Percentiles rank a stretch among this genome's conserved stretches.
These are phyloP conservation scores for Strobilomyces dryophilus DNA, from an alignment of 768 basidiomycete genomes.

Conservation along the genomic window DNA sequence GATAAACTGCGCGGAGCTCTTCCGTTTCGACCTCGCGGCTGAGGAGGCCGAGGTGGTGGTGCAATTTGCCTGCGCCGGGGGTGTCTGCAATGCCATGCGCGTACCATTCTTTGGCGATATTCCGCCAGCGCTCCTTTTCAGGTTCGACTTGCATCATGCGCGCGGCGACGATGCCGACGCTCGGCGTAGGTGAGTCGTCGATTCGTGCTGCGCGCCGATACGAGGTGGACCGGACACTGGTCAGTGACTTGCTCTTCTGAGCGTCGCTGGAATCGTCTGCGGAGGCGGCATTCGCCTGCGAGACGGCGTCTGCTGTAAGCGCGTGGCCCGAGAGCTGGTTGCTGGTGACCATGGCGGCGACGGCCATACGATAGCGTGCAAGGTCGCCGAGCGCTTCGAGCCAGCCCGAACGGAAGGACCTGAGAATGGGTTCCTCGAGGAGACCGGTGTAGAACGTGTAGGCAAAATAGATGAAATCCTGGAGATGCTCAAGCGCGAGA, in stretches of 20 bases:
- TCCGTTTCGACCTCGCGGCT: slow-evolving; percentile 80
- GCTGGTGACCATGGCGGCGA: slow-evolving; percentile 77
- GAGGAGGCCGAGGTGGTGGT: slow-evolving; percentile 89
- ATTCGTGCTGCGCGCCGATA: slow-evolving; percentile 51
- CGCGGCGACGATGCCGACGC: slow-evolving; percentile 84
- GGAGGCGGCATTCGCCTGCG: slow-evolving; percentile 37
- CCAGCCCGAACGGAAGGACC: slow-evolving; percentile 77
- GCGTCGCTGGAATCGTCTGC: slow-evolving; percentile 18
- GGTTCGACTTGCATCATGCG: slow-evolving; percentile 80
- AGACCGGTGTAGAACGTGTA: slow-evolving; percentile 92
- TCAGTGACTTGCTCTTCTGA: slow-evolving; percentile 36
- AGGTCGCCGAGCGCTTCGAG: slow-evolving; percentile 96
- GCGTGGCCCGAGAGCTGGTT: slow-evolving; percentile 38
- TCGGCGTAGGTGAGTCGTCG: slow-evolving; percentile 64
- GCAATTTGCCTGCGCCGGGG: slow-evolving; percentile 91
- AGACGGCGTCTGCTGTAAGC: slow-evolving; percentile 56
- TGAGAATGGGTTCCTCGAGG: slow-evolving; percentile 74
- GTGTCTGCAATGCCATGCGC: slow-evolving; percentile 79
- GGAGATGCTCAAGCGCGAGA: slow-evolving; percentile 82
- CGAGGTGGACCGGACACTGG: slow-evolving; percentile 33
- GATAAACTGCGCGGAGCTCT: slow-evolving; percentile 83
- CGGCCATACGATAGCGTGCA: slow-evolving; percentile 90
- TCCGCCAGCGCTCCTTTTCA: slow-evolving; percentile 89
- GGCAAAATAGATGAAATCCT: slow-evolving; percentile 93
- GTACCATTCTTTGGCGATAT: slow-evolving; percentile 92